Evolutionary conservation across 108 stramenopile genomes (phyloP), one percentile per base, ranked within the genome.

Genomic region (Pseudonitzschia multistriata): DNA sequence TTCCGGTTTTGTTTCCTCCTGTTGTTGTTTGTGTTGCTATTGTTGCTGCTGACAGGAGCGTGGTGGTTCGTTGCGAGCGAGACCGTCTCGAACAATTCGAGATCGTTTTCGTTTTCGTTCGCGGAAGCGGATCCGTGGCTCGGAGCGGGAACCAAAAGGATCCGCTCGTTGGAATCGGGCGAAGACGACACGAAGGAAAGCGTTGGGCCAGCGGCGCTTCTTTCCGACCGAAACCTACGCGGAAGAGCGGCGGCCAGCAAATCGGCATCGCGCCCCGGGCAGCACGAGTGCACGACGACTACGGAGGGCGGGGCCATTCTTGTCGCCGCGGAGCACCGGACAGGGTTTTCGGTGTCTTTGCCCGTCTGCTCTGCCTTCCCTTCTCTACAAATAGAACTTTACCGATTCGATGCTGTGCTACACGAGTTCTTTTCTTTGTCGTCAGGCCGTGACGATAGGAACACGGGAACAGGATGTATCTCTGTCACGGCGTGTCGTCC

Each of bases 61-160:
- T 17, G 31, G 13, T 33, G 33, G 57, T 29, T 35, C 13, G 42
- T 59, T 35, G 57, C 35, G 57, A 59, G 57, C 13, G 33, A n/a
- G 13, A 59, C 57, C 0, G 57, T 59, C 57, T 59, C 57, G 50
- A 59, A 53, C n/a, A n/a, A 59, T 59, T 59, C 57, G 35, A 34
- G 15, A 14, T 35, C 33, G n/a, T 59, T 37, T 37, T 37, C 37
- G 2, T 13, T 10, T 45, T 45, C 42, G 3, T 3, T n/a, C n/a
- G n/a, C n/a, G n/a, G n/a, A n/a, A n/a, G 42, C 42, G 8, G 17
- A 45, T 17, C 7, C 42, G 8, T 17, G 14, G 8, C 8, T 30
- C 57, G 34, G 14, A 3, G 31, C 35, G 33, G 57, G 57, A 59
- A 59, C 28, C 7, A 59, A 10, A n/a, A 59, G 31, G 8, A 59